Conservation (phyloP, 129 eudicot genomes). For the Calendula officinalis region DNA sequence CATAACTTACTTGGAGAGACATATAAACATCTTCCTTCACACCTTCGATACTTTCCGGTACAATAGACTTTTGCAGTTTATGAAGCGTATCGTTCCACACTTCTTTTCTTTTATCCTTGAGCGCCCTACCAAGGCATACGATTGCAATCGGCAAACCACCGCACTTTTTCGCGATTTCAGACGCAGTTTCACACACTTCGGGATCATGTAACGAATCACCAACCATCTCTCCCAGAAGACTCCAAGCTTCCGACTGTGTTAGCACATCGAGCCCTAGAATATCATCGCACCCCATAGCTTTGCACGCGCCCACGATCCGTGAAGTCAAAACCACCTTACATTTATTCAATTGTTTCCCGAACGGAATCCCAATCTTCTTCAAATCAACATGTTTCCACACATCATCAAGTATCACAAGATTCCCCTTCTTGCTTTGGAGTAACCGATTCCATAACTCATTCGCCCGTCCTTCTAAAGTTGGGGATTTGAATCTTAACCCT, state of each 20-base stretch:
- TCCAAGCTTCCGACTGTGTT: slow-evolving; percentile 31
- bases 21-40: slow-evolving; percentile 33
- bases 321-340: slow-evolving; percentile 38
- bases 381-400: slow-evolving; percentile 34
- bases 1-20: slow-evolving; percentile 38
- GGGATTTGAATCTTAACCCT: slow-evolving; percentile 27
- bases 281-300: slow-evolving; percentile 29
- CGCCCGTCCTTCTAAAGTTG: slow-evolving; percentile 27
- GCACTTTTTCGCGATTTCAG: slow-evolving; percentile 32
- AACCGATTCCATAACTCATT: slow-evolving; percentile 30
- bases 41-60: slow-evolving; percentile 29
- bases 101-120: slow-evolving; percentile 27
- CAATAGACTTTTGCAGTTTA: slow-evolving; percentile 23
- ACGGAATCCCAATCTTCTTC: slow-evolving; percentile 31
- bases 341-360: slow-evolving; percentile 19
- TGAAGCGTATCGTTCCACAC: slow-evolving; percentile 32
- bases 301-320: slow-evolving; percentile 21
- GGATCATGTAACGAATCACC: slow-evolving; percentile 31
- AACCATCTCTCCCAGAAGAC: slow-evolving; percentile 37
- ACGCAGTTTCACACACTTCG: slow-evolving; percentile 24
- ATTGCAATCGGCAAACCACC: slow-evolving; percentile 46
- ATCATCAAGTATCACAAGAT: slow-evolving; percentile 43
- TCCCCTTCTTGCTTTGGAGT: slow-evolving; percentile 36
- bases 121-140: slow-evolving; percentile 38
- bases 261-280: slow-evolving; percentile 26